phyloP scores from a whole-genome alignment of 805 yeast species.

The Wickerhamomyces strasburgensis region DNA sequence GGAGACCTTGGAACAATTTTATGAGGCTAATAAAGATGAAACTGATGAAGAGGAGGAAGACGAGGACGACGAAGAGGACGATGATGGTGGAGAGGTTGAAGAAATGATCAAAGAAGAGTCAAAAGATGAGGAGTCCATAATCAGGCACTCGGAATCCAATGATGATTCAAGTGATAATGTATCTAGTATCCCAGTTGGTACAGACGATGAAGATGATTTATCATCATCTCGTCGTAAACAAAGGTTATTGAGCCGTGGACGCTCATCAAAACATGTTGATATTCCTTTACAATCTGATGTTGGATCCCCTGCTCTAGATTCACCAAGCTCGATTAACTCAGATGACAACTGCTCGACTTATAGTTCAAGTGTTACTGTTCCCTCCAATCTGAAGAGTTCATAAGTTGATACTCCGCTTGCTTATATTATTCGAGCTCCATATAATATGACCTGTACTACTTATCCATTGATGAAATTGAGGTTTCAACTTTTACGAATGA shows the following conservation, averaged over 20 bases:
- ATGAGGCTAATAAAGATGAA: slow-evolving; percentile 23
- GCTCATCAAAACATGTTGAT: slow-evolving; percentile 2
- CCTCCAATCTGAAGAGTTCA: slow-evolving; percentile 8
- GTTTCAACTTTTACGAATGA: too few relatives aligned
- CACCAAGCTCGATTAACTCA: slow-evolving; percentile 26
- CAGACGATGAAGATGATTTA: slow-evolving; percentile 20
- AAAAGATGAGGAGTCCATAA: too few relatives aligned
- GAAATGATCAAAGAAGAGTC: too few relatives aligned
- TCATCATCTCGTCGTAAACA: slow-evolving; percentile 19
- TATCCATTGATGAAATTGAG: too few relatives aligned
- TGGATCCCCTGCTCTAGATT: slow-evolving; percentile 25
- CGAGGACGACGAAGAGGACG: slow-evolving; percentile 9
- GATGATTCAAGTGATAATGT: slow-evolving; percentile 18
- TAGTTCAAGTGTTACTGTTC: slow-evolving; percentile 26
- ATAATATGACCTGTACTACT: too few relatives aligned
- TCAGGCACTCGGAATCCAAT: slow-evolving; percentile 4
- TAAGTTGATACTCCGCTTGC: too few relatives aligned
- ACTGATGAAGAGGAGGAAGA: slow-evolving; percentile 19
- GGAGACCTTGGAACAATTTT: slow-evolving; percentile 23
- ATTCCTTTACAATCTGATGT: slow-evolving; percentile 10
- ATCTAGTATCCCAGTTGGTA: slow-evolving; percentile 22
- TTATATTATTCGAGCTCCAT: too few relatives aligned
- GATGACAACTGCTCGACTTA: slow-evolving; percentile 30
- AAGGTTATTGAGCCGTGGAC: slow-evolving; percentile 20
- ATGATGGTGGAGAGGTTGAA: slow-evolving; percentile 8